phyloP scores from a whole-genome alignment of 1,139 yeast species.

The Geotrichum restrictum region DNA sequence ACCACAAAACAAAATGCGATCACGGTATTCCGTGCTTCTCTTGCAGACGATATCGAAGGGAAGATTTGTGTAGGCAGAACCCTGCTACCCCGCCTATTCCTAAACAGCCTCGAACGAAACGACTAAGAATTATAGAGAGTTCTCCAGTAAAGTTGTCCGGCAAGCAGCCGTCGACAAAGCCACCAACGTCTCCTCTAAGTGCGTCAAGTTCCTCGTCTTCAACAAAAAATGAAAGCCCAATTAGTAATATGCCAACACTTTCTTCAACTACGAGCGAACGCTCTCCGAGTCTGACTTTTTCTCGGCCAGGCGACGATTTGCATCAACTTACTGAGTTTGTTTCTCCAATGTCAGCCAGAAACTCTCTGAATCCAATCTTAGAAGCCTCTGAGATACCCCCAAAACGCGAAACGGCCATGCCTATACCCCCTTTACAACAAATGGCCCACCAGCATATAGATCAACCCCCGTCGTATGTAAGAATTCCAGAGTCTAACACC shows the following conservation, averaged over 20 bases:
- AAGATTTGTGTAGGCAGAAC: slow-evolving; percentile 1
- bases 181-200: neutral
- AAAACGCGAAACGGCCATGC: neutral
- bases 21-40: slow-evolving; percentile 17
- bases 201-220: too few species aligned
- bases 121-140: slow-evolving; percentile 10
- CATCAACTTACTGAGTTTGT: too few species aligned
- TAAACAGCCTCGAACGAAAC: slow-evolving; percentile 2
- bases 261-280: too few species aligned
- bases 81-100: slow-evolving; percentile 15
- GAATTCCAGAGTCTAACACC: neutral
- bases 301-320: too few species aligned
- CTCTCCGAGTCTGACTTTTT: too few species aligned
- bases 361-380: neutral
- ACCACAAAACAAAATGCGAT: slow-evolving; percentile 17
- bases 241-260: too few species aligned
- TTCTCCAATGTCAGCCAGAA: too few species aligned
- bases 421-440: neutral
- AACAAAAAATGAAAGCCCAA: too few species aligned
- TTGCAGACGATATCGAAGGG: slow-evolving; percentile 16
- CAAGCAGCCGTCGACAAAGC: neutral
- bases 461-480: neutral
- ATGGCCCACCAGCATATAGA: neutral
- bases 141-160: slow-evolving; percentile 5
- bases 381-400: neutral